phyloP scores from a whole-genome alignment of 495 filamentous ascomycete species.

The Penicillium turbatum region DNA sequence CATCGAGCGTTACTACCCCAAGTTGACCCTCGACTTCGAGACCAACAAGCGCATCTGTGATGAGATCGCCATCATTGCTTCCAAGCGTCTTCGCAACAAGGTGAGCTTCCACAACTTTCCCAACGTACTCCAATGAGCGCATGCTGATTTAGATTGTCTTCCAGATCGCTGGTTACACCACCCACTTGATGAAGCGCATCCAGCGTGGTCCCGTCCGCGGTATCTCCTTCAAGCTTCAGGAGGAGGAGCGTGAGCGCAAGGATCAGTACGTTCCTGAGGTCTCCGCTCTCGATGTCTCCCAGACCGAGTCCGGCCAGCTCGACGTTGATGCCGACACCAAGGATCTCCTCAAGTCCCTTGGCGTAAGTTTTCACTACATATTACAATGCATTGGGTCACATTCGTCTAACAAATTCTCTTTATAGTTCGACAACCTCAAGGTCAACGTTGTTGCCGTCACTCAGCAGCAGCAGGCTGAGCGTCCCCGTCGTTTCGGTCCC shows the following conservation, averaged over 20 bases:
- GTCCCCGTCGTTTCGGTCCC: constrained; percentile 63
- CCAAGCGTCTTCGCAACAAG: constrained; percentile 98
- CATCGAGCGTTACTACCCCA: constrained; percentile 99
- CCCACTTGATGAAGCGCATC: constrained; percentile 91
- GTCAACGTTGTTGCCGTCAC: constrained; percentile 88
- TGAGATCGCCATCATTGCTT: constrained; percentile 99
- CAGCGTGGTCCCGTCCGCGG: constrained; percentile 98
- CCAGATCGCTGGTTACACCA: constrained; percentile 97
- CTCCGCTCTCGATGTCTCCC: constrained; percentile 94
- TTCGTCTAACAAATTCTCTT: constrained; percentile 6
- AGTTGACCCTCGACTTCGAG: constrained; percentile 98
- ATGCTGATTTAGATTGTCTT: constrained; percentile 6
- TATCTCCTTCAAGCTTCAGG: constrained; percentile 99
- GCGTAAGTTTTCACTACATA: constrained; percentile 61
- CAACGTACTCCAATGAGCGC: not conserved
- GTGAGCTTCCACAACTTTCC: constrained; percentile 42
- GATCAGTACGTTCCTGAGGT: constrained; percentile 99
- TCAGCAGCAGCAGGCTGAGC: constrained; percentile 79
- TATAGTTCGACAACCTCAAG: constrained; percentile 91
- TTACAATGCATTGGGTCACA: not conserved
- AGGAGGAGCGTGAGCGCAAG: constrained; percentile 99
- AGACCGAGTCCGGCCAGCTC: constrained; percentile 85
- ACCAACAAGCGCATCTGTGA: constrained; percentile 99
- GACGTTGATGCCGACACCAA: constrained; percentile 97
- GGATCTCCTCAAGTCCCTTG: constrained; percentile 95